Evolutionary conservation across 495 filamentous ascomycete species (phyloP).

Genomic region (Aspergillus ellipticus): DNA sequence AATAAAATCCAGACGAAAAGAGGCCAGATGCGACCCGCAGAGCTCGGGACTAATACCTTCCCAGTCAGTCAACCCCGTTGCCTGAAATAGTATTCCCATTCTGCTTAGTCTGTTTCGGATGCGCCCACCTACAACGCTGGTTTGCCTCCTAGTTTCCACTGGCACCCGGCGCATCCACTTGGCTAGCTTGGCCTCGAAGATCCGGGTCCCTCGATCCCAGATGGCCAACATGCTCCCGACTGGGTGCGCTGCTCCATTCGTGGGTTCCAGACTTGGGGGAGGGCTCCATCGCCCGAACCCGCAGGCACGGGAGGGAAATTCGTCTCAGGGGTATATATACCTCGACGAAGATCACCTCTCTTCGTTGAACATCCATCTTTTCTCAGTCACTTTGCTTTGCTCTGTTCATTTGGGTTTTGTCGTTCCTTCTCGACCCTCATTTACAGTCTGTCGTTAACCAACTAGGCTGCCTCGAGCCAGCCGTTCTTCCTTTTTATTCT

Average conservation of each 20-base stretch:
- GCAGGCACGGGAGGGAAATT: slow-evolving; percentile 6
- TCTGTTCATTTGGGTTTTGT: slow-evolving; percentile 20
- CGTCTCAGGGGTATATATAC: slow-evolving; percentile 44
- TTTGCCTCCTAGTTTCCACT: slow-evolving; percentile 17
- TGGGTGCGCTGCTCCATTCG: slow-evolving; percentile 8
- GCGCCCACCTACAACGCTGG: slow-evolving; percentile 19
- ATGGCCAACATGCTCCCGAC: slow-evolving; percentile 9
- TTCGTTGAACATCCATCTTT: slow-evolving; percentile 17
- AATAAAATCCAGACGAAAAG: background rate
- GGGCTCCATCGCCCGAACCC: slow-evolving; percentile 14
- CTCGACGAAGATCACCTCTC: slow-evolving; percentile 25
- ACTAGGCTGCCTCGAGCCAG: slow-evolving; percentile 22
- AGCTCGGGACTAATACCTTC: slow-evolving; percentile 13
- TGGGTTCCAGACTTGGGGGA: slow-evolving; percentile 15
- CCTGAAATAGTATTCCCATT: slow-evolving; percentile 22
- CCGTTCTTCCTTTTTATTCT: slow-evolving; percentile 19
- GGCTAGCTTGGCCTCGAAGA: slow-evolving; percentile 22
- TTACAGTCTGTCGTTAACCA: slow-evolving; percentile 38
- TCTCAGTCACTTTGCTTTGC: slow-evolving; percentile 21
- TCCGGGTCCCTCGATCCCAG: slow-evolving; percentile 21
- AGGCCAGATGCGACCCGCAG: slow-evolving; percentile 7
- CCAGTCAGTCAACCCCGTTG: slow-evolving; percentile 13
- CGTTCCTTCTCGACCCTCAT: slow-evolving; percentile 22
- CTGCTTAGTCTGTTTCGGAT: slow-evolving; percentile 18
- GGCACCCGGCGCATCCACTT: slow-evolving; percentile 20